Conservation (phyloP, 108 stramenopile genomes). For the Parmales sp. region DNA sequence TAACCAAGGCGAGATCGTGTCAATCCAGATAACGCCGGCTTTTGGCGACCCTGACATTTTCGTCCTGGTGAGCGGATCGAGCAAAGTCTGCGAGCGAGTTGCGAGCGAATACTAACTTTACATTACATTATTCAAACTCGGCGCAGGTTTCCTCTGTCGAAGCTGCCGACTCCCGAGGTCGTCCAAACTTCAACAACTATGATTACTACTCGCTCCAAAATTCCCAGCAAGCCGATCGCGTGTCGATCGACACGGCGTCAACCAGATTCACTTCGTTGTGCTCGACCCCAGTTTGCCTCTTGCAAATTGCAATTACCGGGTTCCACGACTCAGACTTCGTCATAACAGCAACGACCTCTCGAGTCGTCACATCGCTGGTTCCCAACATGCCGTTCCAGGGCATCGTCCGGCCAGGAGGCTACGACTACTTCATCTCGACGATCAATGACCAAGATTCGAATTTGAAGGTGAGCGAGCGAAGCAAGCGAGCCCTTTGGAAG, state of each 20-base stretch:
- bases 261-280: neutral
- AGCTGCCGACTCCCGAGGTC: neutral
- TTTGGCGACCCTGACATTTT: conserved; percentile 10
- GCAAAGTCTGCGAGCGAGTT: too few species aligned
- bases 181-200: neutral
- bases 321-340: conserved; percentile 8
- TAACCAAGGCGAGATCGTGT: neutral
- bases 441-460: neutral
- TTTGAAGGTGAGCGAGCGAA: too few species aligned
- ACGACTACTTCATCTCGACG: neutral
- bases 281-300: neutral
- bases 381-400: conserved; percentile 1
- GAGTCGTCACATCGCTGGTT: neutral
- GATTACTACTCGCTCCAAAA: neutral
- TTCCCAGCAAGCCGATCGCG: neutral
- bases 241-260: neutral
- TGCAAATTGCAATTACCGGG: conserved; percentile 4
- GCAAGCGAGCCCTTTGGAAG: too few species aligned
- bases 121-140: too few species aligned
- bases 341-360: neutral
- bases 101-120: too few species aligned
- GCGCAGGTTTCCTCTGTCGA: too few species aligned
- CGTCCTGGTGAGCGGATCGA: neutral
- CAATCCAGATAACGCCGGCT: neutral
- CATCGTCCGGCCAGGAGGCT: neutral